Evolutionary conservation across 1,284 basidiomycete species (phyloP).

Genomic region (Malassezia arunalokei): DNA sequence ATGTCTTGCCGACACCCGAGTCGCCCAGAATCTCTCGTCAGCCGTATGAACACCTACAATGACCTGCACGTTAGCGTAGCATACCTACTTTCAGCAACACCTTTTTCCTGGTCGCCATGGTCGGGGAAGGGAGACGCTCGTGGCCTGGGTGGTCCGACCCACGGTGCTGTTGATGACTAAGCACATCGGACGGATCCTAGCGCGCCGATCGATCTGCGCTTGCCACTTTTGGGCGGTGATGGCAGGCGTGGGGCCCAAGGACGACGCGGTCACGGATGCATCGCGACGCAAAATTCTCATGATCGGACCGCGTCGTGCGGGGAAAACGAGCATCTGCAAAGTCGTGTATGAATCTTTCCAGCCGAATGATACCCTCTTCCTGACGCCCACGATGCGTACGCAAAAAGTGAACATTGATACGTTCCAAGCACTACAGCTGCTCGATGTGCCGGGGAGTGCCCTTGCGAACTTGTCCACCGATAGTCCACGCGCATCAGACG

Average conservation of each 20-base stretch:
- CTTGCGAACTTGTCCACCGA: slow-evolving; percentile 43
- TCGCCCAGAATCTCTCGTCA: slow-evolving; percentile 32
- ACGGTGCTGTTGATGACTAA: too few relatives aligned
- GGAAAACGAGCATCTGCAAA: slow-evolving; percentile 82
- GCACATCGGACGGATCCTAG: too few relatives aligned
- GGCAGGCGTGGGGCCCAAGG: too few relatives aligned
- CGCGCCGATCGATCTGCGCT: too few relatives aligned
- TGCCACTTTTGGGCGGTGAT: too few relatives aligned
- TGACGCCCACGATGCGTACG: slow-evolving; percentile 53
- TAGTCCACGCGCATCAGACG: slow-evolving; percentile 2
- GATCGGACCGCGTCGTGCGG: slow-evolving; percentile 53
- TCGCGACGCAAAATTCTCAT: slow-evolving; percentile 6
- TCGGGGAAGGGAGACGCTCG: not conserved
- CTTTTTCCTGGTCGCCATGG: slow-evolving; percentile 54
- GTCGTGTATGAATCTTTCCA: slow-evolving; percentile 75
- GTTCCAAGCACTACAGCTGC: slow-evolving; percentile 80
- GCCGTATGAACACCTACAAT: slow-evolving; percentile 24
- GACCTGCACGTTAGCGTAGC: slow-evolving; percentile 15
- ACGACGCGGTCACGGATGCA: not conserved
- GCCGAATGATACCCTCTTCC: slow-evolving; percentile 77
- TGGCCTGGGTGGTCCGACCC: too few relatives aligned
- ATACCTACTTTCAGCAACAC: slow-evolving; percentile 77
- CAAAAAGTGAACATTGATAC: slow-evolving; percentile 53
- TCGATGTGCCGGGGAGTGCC: slow-evolving; percentile 77
- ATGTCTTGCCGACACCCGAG: slow-evolving; percentile 86